These are phyloP conservation scores for Voacanga thouarsii DNA, from an alignment of 257 asterid genomes.

Conservation along the genomic window DNA sequence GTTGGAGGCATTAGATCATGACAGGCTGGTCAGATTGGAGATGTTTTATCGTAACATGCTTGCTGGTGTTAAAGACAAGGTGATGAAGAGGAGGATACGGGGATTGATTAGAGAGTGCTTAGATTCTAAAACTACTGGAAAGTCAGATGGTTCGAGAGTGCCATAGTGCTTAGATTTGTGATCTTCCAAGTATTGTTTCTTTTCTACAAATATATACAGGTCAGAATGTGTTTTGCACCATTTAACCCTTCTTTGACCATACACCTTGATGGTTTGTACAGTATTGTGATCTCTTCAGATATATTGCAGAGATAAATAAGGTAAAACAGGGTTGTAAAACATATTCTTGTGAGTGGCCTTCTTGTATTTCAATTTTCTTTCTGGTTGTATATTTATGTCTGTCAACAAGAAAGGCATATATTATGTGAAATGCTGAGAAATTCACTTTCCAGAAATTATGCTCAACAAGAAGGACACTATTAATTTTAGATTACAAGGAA, in stretches of 20 bases:
- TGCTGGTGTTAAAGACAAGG: conserved; percentile 73
- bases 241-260: background rate
- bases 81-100: conserved; percentile 67
- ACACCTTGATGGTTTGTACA: background rate
- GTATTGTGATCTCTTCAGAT: background rate
- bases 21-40: conserved; percentile 59
- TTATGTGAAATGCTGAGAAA: background rate
- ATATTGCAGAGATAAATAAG: background rate
- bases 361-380: background rate
- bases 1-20: conserved; percentile 68
- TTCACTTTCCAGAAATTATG: background rate
- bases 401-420: background rate
- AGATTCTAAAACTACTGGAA: conserved; percentile 27
- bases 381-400: background rate
- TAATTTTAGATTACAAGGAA: background rate
- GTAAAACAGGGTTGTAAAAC: background rate
- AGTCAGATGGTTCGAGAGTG: background rate
- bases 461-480: background rate
- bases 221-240: background rate
- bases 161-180: conserved; percentile 1
- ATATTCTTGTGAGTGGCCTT: background rate
- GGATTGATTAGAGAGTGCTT: conserved; percentile 64
- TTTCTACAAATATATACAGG: conserved; percentile 4
- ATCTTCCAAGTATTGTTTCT: background rate
- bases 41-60: conserved; percentile 72